Evolutionary conservation across 2,329 filamentous ascomycete species (phyloP).

Genomic region (Alternaria alternata): DNA sequence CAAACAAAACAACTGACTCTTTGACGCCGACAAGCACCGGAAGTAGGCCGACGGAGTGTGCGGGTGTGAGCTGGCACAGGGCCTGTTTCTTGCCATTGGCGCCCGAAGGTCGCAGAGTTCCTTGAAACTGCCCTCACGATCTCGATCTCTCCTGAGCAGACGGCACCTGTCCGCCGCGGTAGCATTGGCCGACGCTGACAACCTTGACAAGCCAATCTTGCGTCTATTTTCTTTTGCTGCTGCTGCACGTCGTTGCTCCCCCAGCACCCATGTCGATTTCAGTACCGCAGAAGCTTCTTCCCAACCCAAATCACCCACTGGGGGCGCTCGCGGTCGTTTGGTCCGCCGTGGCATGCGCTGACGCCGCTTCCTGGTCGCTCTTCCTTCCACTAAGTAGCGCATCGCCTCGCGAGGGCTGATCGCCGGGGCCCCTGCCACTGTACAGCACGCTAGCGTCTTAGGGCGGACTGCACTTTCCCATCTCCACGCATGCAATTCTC

Average conservation of each 20-base stretch:
- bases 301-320: background rate
- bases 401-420: conserved; percentile 17
- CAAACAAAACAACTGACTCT: conserved; percentile 9
- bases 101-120: conserved; percentile 14
- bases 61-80: conserved; percentile 20
- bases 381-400: conserved; percentile 5
- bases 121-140: conserved; percentile 15
- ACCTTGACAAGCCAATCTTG: background rate
- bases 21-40: conserved; percentile 4
- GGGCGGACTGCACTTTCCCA: conserved; percentile 19
- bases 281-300: conserved; percentile 9
- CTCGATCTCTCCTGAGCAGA: conserved; percentile 19
- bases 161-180: conserved; percentile 20
- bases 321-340: background rate
- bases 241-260: background rate
- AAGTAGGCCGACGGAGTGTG: conserved; percentile 5
- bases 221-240: conserved; percentile 9
- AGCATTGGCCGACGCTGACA: conserved; percentile 17
- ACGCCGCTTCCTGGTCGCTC: conserved; percentile 7
- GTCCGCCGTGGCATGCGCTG: conserved; percentile 5
- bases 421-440: conserved; percentile 26
- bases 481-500: conserved; percentile 25
- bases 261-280: background rate
- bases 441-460: conserved; percentile 15
- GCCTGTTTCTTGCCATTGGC: conserved; percentile 16